These are phyloP conservation scores for Arthrinium puccinioides DNA, from an alignment of 2,329 filamentous ascomycete genomes.

Conservation along the genomic window DNA sequence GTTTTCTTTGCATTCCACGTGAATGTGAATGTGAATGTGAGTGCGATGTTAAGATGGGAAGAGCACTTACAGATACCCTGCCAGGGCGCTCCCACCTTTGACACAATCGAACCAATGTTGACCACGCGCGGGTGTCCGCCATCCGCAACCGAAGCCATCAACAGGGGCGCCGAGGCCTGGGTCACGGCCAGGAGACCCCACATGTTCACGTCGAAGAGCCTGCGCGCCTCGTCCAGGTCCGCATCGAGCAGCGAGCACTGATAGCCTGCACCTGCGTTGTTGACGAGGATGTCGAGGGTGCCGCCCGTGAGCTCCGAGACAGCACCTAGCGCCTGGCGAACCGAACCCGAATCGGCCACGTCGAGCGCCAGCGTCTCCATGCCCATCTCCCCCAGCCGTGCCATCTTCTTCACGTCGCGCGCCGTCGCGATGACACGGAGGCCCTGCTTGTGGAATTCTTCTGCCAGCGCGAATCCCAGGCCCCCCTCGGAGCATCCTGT, in stretches of 20 bases:
- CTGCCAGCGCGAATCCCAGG: slow-evolving; percentile 31
- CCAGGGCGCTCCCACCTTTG: slow-evolving; percentile 24
- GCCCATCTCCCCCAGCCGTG: slow-evolving; percentile 18
- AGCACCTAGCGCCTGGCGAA: slow-evolving; percentile 8
- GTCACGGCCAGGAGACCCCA: slow-evolving; percentile 30
- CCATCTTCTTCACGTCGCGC: slow-evolving; percentile 24
- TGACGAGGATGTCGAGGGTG: slow-evolving; percentile 16
- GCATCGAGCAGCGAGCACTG: slow-evolving; percentile 25
- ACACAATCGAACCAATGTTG: slow-evolving; percentile 32
- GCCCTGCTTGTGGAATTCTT: slow-evolving; percentile 28
- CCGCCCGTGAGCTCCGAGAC: slow-evolving; percentile 11
- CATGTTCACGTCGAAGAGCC: slow-evolving; percentile 9
- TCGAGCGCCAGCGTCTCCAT: slow-evolving; percentile 16
- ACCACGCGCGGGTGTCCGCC: slow-evolving; percentile 20
- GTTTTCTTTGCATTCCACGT: neutral
- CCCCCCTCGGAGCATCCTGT: slow-evolving; percentile 32
- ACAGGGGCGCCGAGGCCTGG: slow-evolving; percentile 28
- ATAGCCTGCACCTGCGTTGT: slow-evolving; percentile 25
- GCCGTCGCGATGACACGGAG: slow-evolving; percentile 33
- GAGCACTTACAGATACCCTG: slow-evolving; percentile 20
- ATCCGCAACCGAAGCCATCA: slow-evolving; percentile 21
- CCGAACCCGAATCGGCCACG: slow-evolving; percentile 15
- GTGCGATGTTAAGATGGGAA: neutral
- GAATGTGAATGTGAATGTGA: neutral
- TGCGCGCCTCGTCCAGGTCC: slow-evolving; percentile 17